Base-by-base conservation (phyloP, 2,329 filamentous ascomycete genomes). In the Plectosphaerella sp. region DNA sequence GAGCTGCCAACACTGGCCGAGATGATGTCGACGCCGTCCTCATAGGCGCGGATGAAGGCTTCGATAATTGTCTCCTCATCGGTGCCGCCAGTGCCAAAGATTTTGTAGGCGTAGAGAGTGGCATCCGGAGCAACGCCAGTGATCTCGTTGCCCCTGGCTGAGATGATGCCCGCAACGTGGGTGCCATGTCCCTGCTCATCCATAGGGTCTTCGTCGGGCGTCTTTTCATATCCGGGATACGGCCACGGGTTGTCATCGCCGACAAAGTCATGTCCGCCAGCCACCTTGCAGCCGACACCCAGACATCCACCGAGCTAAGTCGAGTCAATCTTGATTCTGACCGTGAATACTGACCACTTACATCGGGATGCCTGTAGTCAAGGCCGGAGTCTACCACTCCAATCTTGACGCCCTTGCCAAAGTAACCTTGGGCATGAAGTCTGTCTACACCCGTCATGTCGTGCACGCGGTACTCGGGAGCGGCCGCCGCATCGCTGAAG, bases 141-240 rank as follows among this genome's bases (percentile, higher is more conserved):
- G 53, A 72, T 69, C 12, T 50, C 54, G 61, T 70, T 64, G 58
- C 63, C 64, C 20, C 48, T 45, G 46, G 37, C 50, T 4, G 50
- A 45, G 20, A 52, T 39, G 52, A 54, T 42, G 28, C 45, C 83
- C 2, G 81, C 74, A 18, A 83, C 79, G 63, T 83, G 81, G 1
- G 79, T 83, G 25, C 83, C 82, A 63, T 86, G 82, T 3, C 82
- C 82, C 3, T 62, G 66, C 59, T 78, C 80, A 56, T 78, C 78
- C 59, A 78, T 77, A 2, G 82, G 82, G 54, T 82, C 76, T 2
- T 65, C 50, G 55, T 78, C 77, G 2, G 78, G 76, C 8, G 52
- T 56, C 49, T 65, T 64, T 25, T 49, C 42, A 18, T 58, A 55
- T 14, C 54, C 54, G 10, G 52, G 52, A 39, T 33, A 54, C 5